Conservation (phyloP, 1,284 basidiomycete genomes). For the Neonothopanus nambi region DNA sequence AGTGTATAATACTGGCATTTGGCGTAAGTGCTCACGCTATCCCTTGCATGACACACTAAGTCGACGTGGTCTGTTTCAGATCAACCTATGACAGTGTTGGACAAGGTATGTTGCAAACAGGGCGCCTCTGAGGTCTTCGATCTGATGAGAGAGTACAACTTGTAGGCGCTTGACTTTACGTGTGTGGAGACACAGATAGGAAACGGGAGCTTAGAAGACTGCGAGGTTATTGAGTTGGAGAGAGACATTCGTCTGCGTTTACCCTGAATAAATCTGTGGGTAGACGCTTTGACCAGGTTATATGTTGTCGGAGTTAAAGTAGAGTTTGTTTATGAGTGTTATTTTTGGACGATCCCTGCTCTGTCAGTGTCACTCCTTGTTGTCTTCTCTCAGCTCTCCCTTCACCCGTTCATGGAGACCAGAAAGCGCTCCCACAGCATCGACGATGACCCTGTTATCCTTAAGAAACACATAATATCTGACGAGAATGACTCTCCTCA, state of each 20-base stretch:
- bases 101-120: slow-evolving; percentile 46
- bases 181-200: slow-evolving; percentile 87
- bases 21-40: slow-evolving; percentile 66
- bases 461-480: slow-evolving; percentile 69
- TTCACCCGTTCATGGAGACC: slow-evolving; percentile 53
- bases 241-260: slow-evolving; percentile 20
- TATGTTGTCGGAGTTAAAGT: background rate
- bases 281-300: background rate
- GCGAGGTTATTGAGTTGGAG: slow-evolving; percentile 71
- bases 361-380: slow-evolving; percentile 11
- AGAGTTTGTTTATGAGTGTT: no score
- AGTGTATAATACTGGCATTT: slow-evolving; percentile 77
- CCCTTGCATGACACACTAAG: slow-evolving; percentile 1
- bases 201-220: slow-evolving; percentile 68
- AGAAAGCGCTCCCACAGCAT: slow-evolving; percentile 63
- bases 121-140: background rate
- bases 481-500: slow-evolving; percentile 58
- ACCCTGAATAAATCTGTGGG: background rate
- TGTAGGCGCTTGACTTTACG: slow-evolving; percentile 73
- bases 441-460: slow-evolving; percentile 48
- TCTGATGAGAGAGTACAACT: slow-evolving; percentile 23
- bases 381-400: slow-evolving; percentile 23
- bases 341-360: background rate
- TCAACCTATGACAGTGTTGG: slow-evolving; percentile 82
- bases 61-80: slow-evolving; percentile 44